These are phyloP conservation scores for Trichomonascaceae sp. DNA, from an alignment of 1,139 yeast species.

Conservation along the genomic window DNA sequence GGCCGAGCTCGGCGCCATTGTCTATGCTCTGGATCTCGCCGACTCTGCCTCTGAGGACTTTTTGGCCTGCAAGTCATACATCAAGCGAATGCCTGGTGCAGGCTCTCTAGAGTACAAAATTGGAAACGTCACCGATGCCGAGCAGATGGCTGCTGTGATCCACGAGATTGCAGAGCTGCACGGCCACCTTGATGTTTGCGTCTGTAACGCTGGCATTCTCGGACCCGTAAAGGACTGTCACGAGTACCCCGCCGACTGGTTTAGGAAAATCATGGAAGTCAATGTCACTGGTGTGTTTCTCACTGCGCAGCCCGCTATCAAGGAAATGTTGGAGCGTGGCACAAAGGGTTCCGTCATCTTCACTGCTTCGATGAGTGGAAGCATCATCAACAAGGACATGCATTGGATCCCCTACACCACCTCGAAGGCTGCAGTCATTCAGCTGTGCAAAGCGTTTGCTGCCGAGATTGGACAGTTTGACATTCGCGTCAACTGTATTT, in stretches of 20 bases:
- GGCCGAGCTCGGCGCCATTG: slow-evolving; percentile 31
- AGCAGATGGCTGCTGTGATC: slow-evolving; percentile 32
- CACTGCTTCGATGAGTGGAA: slow-evolving; percentile 47
- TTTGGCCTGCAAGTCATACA: slow-evolving; percentile 12
- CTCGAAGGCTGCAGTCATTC: slow-evolving; percentile 46
- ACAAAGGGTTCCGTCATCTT: slow-evolving; percentile 38
- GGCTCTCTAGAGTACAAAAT: slow-evolving; percentile 34
- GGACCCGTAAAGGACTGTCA: slow-evolving; percentile 35
- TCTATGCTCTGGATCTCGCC: slow-evolving; percentile 23
- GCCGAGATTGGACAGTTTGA: slow-evolving; percentile 34
- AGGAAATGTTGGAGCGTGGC: slow-evolving; percentile 30
- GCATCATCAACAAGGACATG: slow-evolving; percentile 41
- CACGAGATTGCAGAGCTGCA: slow-evolving; percentile 36
- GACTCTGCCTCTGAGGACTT: slow-evolving; percentile 24
- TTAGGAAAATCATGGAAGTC: slow-evolving; percentile 34
- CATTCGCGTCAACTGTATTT: slow-evolving; percentile 38
- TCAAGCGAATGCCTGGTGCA: slow-evolving; percentile 23
- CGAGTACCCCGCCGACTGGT: slow-evolving; percentile 31
- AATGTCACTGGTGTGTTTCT: slow-evolving; percentile 40
- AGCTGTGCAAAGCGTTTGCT: slow-evolving; percentile 40
- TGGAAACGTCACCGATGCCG: slow-evolving; percentile 33
- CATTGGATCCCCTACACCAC: slow-evolving; percentile 46
- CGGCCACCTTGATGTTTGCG: slow-evolving; percentile 47
- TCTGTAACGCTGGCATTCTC: slow-evolving; percentile 53
- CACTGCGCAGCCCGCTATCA: slow-evolving; percentile 40